Conservation (phyloP, 2,329 filamentous ascomycete genomes). For the Cadophora sp. region DNA sequence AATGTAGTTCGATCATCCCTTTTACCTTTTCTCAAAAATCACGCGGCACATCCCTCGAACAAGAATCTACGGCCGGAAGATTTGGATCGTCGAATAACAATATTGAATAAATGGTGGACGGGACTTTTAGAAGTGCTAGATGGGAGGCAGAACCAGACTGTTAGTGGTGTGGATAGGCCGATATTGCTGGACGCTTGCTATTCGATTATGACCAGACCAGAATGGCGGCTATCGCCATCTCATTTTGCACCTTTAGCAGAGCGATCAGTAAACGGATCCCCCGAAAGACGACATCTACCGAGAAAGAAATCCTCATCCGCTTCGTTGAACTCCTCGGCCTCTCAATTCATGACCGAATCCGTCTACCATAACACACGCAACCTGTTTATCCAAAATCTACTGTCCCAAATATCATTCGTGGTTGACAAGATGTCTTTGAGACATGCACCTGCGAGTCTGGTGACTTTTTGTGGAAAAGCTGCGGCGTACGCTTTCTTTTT, state of each 20-base stretch:
- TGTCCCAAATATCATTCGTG: constrained; percentile 74
- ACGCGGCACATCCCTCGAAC: constrained; percentile 64
- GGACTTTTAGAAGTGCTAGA: constrained; percentile 72
- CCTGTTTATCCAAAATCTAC: constrained; percentile 72
- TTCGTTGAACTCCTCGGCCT: constrained; percentile 64
- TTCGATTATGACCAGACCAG: constrained; percentile 73
- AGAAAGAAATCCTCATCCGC: constrained; percentile 49
- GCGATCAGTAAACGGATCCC: constrained; percentile 46
- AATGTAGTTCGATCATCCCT: constrained; percentile 70
- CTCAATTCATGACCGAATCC: constrained; percentile 73
- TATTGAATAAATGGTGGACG: constrained; percentile 79
- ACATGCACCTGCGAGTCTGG: constrained; percentile 60
- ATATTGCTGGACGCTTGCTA: constrained; percentile 72
- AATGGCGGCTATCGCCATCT: constrained; percentile 70
- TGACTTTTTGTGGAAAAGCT: constrained; percentile 75
- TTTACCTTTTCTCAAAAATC: constrained; percentile 68
- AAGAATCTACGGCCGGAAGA: constrained; percentile 69
- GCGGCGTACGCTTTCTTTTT: constrained; percentile 79
- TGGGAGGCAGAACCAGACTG: constrained; percentile 71
- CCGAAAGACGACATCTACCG: constrained; percentile 37
- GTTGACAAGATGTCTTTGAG: constrained; percentile 76
- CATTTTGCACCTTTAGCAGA: constrained; percentile 59
- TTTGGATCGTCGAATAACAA: constrained; percentile 69
- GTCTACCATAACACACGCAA: constrained; percentile 76
- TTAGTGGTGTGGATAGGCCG: constrained; percentile 73